phyloP scores from a whole-genome alignment of 2,329 filamentous ascomycete genomes.

The Zarea fungicola region DNA sequence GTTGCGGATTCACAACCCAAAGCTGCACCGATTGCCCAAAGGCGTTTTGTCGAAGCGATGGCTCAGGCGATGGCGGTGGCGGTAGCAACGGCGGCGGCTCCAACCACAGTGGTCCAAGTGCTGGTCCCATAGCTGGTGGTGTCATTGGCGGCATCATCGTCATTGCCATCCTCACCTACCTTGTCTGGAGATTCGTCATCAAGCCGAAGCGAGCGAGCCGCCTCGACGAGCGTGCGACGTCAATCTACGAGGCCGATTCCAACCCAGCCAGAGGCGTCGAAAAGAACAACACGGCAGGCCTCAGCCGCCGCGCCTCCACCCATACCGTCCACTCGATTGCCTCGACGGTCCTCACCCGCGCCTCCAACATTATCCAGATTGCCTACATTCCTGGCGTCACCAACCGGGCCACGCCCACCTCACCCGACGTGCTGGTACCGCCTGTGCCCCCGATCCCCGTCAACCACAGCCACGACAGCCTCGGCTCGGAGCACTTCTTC shows the following conservation, averaged over 20 bases:
- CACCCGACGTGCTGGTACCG: constrained; percentile 75
- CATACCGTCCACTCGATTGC: constrained; percentile 89
- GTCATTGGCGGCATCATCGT: constrained; percentile 79
- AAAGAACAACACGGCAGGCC: constrained; percentile 39
- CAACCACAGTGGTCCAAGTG: constrained; percentile 51
- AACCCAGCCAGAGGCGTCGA: constrained; percentile 37
- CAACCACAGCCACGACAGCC: constrained; percentile 42
- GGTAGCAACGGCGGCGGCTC: constrained; percentile 15
- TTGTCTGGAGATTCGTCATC: constrained; percentile 84
- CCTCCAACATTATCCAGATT: constrained; percentile 98
- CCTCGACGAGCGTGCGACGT: constrained; percentile 26
- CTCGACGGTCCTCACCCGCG: constrained; percentile 88
- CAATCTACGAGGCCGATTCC: constrained; percentile 52
- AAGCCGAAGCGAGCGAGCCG: constrained; percentile 66
- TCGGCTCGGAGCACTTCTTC: constrained; percentile 85
- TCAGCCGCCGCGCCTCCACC: constrained; percentile 64
- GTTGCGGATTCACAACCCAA: constrained; percentile 40
- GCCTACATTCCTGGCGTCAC: constrained; percentile 97
- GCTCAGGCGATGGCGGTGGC: constrained; percentile 16
- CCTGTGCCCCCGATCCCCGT: constrained; percentile 85
- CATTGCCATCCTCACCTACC: constrained; percentile 68
- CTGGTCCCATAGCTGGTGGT: constrained; percentile 85
- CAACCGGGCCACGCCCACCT: constrained; percentile 81
- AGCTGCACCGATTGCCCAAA: constrained; percentile 43
- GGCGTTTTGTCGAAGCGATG: constrained; percentile 39